phyloP scores from a whole-genome alignment of 2,329 filamentous ascomycete genomes.

The Clonostachys sp. region DNA sequence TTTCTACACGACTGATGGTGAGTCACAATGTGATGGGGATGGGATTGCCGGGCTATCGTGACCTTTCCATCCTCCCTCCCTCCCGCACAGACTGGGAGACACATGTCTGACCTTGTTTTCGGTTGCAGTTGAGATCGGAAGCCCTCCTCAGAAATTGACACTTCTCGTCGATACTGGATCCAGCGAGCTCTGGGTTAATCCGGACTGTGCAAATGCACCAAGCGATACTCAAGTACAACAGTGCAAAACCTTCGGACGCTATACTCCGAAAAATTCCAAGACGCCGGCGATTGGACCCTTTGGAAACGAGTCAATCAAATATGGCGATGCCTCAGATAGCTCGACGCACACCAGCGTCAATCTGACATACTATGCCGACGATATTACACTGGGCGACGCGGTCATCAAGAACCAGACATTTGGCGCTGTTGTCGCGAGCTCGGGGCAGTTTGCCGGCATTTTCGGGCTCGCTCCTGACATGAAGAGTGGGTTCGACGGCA shows the following conservation, averaged over 20 bases:
- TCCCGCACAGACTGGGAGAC: background rate
- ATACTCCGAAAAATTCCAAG: slow-evolving; percentile 33
- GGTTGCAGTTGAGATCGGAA: slow-evolving; percentile 33
- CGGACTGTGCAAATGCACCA: slow-evolving; percentile 35
- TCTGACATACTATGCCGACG: slow-evolving; percentile 40
- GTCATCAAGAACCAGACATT: slow-evolving; percentile 41
- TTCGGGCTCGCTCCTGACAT: slow-evolving; percentile 42
- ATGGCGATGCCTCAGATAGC: slow-evolving; percentile 29
- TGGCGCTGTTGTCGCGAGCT: slow-evolving; percentile 37
- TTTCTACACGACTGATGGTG: slow-evolving; percentile 32
- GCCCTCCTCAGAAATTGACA: slow-evolving; percentile 33
- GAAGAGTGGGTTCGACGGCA: slow-evolving; percentile 26
- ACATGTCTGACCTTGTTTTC: background rate
- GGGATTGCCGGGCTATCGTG: too few relatives aligned
- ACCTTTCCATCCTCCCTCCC: too few relatives aligned
- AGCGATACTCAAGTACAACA: slow-evolving; percentile 22
- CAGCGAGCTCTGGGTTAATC: slow-evolving; percentile 51
- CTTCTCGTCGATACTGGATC: slow-evolving; percentile 48
- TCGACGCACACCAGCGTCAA: slow-evolving; percentile 27
- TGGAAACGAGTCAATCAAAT: slow-evolving; percentile 28
- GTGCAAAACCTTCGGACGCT: slow-evolving; percentile 35
- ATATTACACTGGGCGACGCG: slow-evolving; percentile 35
- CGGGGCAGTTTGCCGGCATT: slow-evolving; percentile 46
- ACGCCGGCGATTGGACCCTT: slow-evolving; percentile 29
- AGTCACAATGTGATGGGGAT: slow-evolving; percentile 6